phyloP scores from a whole-genome alignment of 2,329 filamentous ascomycete species.

The Aspergillus sp. region DNA sequence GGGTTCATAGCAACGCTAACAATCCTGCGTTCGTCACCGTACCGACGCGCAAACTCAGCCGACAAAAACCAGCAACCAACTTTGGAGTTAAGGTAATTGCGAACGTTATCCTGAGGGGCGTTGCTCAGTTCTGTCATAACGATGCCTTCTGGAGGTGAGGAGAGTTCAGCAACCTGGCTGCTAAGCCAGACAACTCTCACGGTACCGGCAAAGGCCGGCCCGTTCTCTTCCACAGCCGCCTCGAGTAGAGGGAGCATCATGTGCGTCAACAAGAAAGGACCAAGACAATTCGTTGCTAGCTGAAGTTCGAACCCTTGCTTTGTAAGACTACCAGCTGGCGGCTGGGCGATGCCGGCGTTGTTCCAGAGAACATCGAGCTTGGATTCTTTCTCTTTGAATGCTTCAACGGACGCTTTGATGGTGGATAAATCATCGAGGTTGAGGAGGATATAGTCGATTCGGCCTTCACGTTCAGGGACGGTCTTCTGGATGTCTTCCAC shows the following conservation, averaged over 20 bases:
- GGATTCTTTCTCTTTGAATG: constrained; percentile 40
- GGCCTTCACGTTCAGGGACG: constrained; percentile 14
- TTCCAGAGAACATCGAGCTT: constrained; percentile 48
- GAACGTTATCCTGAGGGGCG: constrained; percentile 6
- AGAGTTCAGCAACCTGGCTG: constrained; percentile 26
- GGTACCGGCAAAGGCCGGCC: constrained; percentile 17
- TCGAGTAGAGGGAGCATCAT: constrained; percentile 41
- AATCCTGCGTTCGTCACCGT: constrained; percentile 35
- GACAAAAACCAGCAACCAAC: constrained; percentile 37
- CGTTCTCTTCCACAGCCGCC: constrained; percentile 31
- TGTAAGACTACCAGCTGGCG: constrained; percentile 37
- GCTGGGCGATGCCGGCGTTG: constrained; percentile 45
- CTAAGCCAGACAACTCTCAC: constrained; percentile 45
- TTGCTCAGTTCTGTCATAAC: constrained; percentile 14
- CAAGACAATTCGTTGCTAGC: constrained; percentile 48
- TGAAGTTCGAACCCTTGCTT: constrained; percentile 42
- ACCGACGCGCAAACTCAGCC: constrained; percentile 32
- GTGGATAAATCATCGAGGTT: constrained; percentile 42
- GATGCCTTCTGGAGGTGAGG: constrained; percentile 16
- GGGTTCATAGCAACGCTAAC: constrained; percentile 34
- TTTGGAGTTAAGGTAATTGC: constrained; percentile 44
- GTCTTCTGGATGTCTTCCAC: background rate
- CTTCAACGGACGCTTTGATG: constrained; percentile 32
- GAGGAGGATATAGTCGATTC: constrained; percentile 51
- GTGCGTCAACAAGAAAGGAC: constrained; percentile 47